Percentiles rank a stretch among this genome's conserved stretches.
phyloP scores from a whole-genome alignment of 768 basidiomycete species.

The Agrocybe chaxingu region DNA sequence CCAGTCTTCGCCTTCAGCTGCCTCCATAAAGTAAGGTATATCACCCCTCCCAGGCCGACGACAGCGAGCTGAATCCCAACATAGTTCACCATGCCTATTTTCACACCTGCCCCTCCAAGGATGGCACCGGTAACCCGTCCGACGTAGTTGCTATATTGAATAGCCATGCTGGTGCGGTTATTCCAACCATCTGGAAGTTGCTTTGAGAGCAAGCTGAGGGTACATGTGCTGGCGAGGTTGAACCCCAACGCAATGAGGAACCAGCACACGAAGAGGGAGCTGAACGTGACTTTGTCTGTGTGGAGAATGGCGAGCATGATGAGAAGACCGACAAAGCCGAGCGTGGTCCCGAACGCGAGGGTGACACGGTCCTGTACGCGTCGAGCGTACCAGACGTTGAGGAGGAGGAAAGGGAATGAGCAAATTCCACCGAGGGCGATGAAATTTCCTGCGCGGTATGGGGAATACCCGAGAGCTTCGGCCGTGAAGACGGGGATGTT shows the following conservation, averaged over 20 bases:
- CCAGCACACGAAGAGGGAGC: constrained; percentile 48
- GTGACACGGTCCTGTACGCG: constrained; percentile 60
- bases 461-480: constrained; percentile 48
- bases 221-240: constrained; percentile 69
- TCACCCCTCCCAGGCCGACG: constrained; percentile 52
- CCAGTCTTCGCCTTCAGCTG: constrained; percentile 65
- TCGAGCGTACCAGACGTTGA: constrained; percentile 54
- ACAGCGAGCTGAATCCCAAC: constrained; percentile 58
- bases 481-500: constrained; percentile 64
- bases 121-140: constrained; percentile 67
- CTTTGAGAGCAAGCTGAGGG: constrained; percentile 64
- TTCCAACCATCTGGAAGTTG: constrained; percentile 66
- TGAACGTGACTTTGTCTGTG: constrained; percentile 39
- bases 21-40: constrained; percentile 57
- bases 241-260: constrained; percentile 67
- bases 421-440: constrained; percentile 64
- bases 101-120: constrained; percentile 62
- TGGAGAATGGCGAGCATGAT: constrained; percentile 45
- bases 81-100: constrained; percentile 60
- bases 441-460: constrained; percentile 65
- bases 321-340: constrained; percentile 53
- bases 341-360: constrained; percentile 46
- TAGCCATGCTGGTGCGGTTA: constrained; percentile 47
- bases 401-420: constrained; percentile 64
- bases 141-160: constrained; percentile 67